phyloP scores from a whole-genome alignment of 441 rosid genomes.

The Metrosideros polymorpha region DNA sequence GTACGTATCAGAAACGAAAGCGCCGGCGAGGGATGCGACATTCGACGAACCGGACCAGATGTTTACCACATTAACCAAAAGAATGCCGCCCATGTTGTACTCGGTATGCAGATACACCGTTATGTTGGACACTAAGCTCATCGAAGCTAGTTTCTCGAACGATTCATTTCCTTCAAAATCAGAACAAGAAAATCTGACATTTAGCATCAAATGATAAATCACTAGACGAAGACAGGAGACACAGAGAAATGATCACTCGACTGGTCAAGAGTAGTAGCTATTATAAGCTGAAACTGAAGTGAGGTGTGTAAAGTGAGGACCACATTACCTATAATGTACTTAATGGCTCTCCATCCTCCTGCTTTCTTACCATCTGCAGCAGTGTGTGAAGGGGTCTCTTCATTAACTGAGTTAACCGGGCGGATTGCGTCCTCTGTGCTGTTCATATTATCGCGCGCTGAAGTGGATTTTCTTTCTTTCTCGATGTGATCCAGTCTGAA shows the following conservation, averaged over 20 bases:
- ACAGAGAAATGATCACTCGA: neutral
- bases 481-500: neutral
- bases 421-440: neutral
- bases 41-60: conserved; percentile 46
- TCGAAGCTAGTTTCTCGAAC: conserved; percentile 57
- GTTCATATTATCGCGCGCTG: neutral
- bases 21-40: conserved; percentile 35
- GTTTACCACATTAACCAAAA: conserved; percentile 32
- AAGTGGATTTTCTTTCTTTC: neutral
- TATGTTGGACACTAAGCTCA: conserved; percentile 40
- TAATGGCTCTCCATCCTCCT: neutral
- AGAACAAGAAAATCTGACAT: neutral
- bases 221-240: neutral
- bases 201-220: neutral
- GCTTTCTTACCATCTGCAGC: neutral
- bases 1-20: conserved; percentile 45
- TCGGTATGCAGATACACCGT: conserved; percentile 30
- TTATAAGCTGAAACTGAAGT: neutral
- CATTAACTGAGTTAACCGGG: neutral
- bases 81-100: conserved; percentile 40
- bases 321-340: neutral
- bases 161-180: conserved; percentile 39
- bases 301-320: neutral
- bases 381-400: neutral
- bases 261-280: neutral